Conservation (phyloP, 1,139 yeast genomes). For the Yamadazyma buinensis region DNA sequence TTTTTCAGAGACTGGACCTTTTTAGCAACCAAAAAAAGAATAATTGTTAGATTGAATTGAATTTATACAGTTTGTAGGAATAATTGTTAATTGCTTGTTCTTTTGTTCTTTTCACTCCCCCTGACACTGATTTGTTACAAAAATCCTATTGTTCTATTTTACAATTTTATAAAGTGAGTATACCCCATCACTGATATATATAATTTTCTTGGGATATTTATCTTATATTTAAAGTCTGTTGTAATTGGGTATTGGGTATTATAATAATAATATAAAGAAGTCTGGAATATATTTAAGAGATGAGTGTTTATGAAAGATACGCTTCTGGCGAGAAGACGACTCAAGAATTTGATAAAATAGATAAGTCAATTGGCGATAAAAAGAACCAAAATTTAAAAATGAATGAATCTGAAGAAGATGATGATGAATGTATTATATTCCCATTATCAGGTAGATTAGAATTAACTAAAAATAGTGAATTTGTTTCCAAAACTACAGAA, state of each 20-base stretch:
- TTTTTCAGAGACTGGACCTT: no score
- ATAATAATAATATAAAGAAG: no score
- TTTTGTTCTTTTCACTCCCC: not conserved
- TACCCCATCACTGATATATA: no score
- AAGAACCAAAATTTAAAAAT: not conserved
- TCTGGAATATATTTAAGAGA: slow-evolving; percentile 7
- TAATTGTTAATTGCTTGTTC: not conserved
- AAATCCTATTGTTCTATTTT: not conserved
- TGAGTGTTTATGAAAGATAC: slow-evolving; percentile 34
- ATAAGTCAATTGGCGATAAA: no score
- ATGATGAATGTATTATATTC: slow-evolving; percentile 12
- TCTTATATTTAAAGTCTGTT: no score
- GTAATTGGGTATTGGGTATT: no score
- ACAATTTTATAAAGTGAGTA: no score
- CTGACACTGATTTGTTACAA: not conserved
- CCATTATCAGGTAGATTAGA: slow-evolving; percentile 21
- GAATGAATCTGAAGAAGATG: not conserved
- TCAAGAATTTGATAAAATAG: not conserved
- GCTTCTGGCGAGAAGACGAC: slow-evolving; percentile 29
- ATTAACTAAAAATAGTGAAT: slow-evolving; percentile 12
- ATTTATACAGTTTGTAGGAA: no score
- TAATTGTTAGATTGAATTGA: no score
- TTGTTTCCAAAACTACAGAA: slow-evolving; percentile 12
- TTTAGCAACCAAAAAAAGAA: no score
- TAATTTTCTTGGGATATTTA: no score